phyloP scores from a whole-genome alignment of 2,329 filamentous ascomycete genomes.

The Arthroderma sp. region DNA sequence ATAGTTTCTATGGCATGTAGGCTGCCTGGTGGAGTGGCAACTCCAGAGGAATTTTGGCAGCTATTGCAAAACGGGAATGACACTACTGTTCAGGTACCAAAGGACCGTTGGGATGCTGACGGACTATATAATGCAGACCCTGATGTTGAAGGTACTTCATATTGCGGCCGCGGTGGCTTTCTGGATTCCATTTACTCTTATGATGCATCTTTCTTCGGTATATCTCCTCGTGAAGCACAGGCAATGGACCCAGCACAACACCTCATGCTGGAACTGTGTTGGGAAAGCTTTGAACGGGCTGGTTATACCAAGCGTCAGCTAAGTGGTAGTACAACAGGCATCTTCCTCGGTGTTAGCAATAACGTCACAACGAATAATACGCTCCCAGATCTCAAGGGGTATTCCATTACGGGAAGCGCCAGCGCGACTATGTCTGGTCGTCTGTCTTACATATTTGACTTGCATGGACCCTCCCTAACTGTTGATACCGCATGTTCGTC shows the following conservation, averaged over 20 bases:
- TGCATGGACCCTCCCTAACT: conserved; percentile 7
- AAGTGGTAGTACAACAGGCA: background rate
- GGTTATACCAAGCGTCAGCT: conserved; percentile 38
- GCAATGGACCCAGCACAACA: conserved; percentile 46
- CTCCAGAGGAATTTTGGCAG: conserved; percentile 1
- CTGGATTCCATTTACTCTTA: conserved; percentile 1
- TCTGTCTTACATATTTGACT: conserved; percentile 8
- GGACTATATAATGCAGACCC: background rate
- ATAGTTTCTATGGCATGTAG: conserved; percentile 3
- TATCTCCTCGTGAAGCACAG: conserved; percentile 9
- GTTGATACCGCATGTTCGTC: conserved; percentile 12
- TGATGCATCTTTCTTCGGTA: conserved; percentile 2
- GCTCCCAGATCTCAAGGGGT: background rate
- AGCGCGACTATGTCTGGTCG: conserved; percentile 7
- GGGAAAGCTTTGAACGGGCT: conserved; percentile 70
- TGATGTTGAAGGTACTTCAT: background rate
- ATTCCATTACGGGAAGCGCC: conserved; percentile 1
- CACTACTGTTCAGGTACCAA: background rate
- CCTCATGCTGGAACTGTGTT: conserved; percentile 61
- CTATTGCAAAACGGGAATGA: background rate
- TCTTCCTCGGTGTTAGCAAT: background rate
- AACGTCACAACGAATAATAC: background rate
- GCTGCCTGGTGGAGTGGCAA: conserved; percentile 4
- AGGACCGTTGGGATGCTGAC: conserved; percentile 3
- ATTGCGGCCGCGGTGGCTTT: background rate